Evolutionary conservation across 371 early-diverging fungal species (phyloP).

Genomic region (Haplosporangium sp.): DNA sequence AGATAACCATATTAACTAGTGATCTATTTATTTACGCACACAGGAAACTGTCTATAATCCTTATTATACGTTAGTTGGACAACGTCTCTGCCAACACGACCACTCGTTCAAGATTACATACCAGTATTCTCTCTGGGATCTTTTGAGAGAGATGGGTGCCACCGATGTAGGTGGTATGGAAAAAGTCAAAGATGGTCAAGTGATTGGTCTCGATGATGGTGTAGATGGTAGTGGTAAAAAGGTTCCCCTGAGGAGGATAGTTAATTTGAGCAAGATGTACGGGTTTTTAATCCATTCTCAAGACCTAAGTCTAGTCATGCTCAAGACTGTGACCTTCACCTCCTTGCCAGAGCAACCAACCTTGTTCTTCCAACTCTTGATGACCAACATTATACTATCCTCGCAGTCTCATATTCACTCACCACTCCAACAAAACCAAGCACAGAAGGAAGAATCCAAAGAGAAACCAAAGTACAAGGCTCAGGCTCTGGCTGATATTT

Average conservation of each 20-base stretch:
- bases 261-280: constrained; percentile 83
- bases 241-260: constrained; percentile 72
- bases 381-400: constrained; percentile 61
- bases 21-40: neutral
- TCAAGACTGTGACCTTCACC: constrained; percentile 83
- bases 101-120: constrained; percentile 92
- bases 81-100: constrained; percentile 78
- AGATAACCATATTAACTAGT: neutral
- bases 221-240: constrained; percentile 22
- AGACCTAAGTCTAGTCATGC: constrained; percentile 71
- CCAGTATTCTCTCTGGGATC: constrained; percentile 96
- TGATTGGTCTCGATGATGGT: constrained; percentile 32
- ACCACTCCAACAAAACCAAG: constrained; percentile 16
- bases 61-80: constrained; percentile 91
- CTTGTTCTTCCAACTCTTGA: constrained; percentile 76
- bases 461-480: constrained; percentile 57
- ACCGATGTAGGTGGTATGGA: constrained; percentile 82
- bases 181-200: constrained; percentile 56
- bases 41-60: constrained; percentile 93
- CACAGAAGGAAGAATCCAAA: constrained; percentile 26
- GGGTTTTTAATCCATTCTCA: constrained; percentile 72
- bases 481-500: constrained; percentile 67
- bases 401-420: constrained; percentile 44
- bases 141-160: constrained; percentile 83
- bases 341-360: constrained; percentile 69